These are phyloP conservation scores for Boletus sp. DNA, from an alignment of 1,284 basidiomycete species.

Conservation along the genomic window DNA sequence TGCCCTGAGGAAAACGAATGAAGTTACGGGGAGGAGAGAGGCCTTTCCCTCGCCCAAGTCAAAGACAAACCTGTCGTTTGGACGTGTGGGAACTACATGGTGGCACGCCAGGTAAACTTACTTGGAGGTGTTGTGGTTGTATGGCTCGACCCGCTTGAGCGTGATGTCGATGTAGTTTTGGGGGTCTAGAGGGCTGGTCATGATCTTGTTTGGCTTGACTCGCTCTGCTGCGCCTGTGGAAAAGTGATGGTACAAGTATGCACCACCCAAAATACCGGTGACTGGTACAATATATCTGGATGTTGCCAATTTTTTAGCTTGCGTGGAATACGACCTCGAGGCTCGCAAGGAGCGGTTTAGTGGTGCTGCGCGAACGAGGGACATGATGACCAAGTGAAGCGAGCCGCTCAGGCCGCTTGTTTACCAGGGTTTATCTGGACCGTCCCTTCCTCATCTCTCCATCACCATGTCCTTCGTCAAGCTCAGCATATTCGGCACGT, in stretches of 20 bases:
- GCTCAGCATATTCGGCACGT: conserved; percentile 97
- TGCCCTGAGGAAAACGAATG: conserved; percentile 67
- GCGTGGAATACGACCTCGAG: conserved; percentile 53
- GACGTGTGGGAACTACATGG: conserved; percentile 9
- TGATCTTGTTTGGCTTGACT: conserved; percentile 45
- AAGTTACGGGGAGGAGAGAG: conserved; percentile 77
- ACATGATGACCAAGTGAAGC: conserved; percentile 29
- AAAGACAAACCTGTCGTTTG: conserved; percentile 71
- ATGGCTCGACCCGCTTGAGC: conserved; percentile 82
- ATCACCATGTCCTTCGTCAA: conserved; percentile 88
- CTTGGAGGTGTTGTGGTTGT: conserved; percentile 91
- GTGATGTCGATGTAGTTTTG: conserved; percentile 80
- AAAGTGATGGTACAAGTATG: conserved; percentile 28
- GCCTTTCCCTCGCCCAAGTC: conserved; percentile 83
- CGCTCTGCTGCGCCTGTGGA: conserved; percentile 34
- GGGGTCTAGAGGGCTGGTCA: conserved; percentile 72
- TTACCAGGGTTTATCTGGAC: conserved; percentile 21
- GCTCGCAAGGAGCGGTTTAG: conserved; percentile 41
- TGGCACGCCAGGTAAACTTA: conserved; percentile 35
- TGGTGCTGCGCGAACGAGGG: conserved; percentile 46
- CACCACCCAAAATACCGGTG: conserved; percentile 37
- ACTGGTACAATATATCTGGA: conserved; percentile 43
- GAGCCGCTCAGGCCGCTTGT: not conserved
- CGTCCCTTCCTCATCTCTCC: conserved; percentile 19
- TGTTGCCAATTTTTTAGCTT: conserved; percentile 48